Evolutionary conservation across 2,329 filamentous ascomycete genomes (phyloP).

Genomic region (Pestalotiopsis fici): DNA sequence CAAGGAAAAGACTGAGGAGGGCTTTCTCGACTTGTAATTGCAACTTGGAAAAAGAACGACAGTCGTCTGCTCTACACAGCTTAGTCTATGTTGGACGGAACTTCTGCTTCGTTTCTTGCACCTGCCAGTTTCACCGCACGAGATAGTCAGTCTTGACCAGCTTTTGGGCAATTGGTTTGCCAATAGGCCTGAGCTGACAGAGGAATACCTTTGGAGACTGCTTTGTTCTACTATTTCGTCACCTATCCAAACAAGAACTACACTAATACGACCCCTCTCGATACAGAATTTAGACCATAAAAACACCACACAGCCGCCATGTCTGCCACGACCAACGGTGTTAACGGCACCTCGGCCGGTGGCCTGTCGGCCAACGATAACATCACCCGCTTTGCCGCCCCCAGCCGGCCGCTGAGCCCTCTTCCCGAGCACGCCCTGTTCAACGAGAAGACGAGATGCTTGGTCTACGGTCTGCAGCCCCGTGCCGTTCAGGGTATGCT

Average conservation of each 20-base stretch:
- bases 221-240: not conserved
- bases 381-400: conserved; percentile 92
- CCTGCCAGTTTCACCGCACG: conserved; percentile 57
- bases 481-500: conserved; percentile 91
- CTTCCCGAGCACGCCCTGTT: conserved; percentile 88
- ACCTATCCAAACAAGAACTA: not conserved
- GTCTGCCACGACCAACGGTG: conserved; percentile 52
- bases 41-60: not conserved
- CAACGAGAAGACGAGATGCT: conserved; percentile 99
- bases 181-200: not conserved
- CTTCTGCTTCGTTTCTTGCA: not conserved
- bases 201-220: not conserved
- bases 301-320: conserved; percentile 43
- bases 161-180: not conserved
- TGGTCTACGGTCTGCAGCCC: conserved; percentile 98
- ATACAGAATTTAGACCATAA: conserved; percentile 13
- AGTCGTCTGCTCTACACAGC: not conserved
- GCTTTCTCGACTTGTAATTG: not conserved
- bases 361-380: conserved; percentile 89
- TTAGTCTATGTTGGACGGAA: not conserved
- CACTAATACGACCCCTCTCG: not conserved
- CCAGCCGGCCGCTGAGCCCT: conserved; percentile 89
- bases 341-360: conserved; percentile 46
- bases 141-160: not conserved
- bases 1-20: not conserved